Evolutionary conservation across 2,329 filamentous ascomycete genomes (phyloP), one percentile per base, ranked within the genome.

Genomic region (Dothideomycetes sp.): DNA sequence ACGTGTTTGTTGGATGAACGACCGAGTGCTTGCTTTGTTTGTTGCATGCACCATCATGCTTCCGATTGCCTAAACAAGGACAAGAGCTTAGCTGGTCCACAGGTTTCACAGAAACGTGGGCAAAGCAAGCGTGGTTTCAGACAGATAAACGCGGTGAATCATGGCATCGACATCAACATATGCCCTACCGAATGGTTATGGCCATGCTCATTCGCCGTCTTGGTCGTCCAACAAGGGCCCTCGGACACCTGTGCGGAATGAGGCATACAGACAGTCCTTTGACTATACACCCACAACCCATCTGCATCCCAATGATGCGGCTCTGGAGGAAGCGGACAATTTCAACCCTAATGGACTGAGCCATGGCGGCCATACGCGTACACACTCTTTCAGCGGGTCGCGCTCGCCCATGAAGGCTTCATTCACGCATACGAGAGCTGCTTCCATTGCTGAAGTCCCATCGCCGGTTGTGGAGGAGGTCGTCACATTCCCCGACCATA

Each of bases 71-170:
- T 34, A 19, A 4, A 5, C 35, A n/a, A 12, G 16, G 19, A 19
- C 34, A 31, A 32, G 27, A 38, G 29, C 27, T 38, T 27, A 24
- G 12, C 36, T 37, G 36, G 11, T n/a, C 22, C 22, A 27, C 7
- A 57, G 54, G 14, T 63, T 45, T 17, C 55, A 53, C 32, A 75
- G 48, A 7, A 55, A 49, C 44, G 68, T 17, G 34, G 62, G 56
- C 53, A 53, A 55, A 10, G 39, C 24, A 27, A 27, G 22, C 22
- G 22, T 27, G 22, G 11, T 27, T 27, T 27, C 22, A 7, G 22
- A 27, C 7, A 27, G 7, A 27, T 27, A 27, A 27, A 7, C 22
- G 22, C 22, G 7, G 22, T 7, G 12, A 12, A 27, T 27, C n/a
- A n/a, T n/a, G n/a, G n/a, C n/a, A n/a, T n/a, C n/a, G 48, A 35